Base-by-base conservation (phyloP, 805 yeast genomes). In the Candida krabiensis region DNA sequence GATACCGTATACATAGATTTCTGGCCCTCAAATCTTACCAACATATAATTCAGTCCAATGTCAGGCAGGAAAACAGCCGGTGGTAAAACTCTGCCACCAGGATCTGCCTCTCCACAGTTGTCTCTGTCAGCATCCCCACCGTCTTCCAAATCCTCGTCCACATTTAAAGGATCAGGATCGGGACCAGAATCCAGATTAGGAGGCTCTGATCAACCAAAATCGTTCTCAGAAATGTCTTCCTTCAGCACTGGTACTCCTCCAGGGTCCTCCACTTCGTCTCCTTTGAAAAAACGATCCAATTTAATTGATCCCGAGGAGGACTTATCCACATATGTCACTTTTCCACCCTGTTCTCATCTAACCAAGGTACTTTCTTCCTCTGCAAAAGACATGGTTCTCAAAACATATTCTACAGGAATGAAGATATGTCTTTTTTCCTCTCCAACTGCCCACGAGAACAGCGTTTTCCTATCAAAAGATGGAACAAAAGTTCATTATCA, bases 341-440 rank as follows among this genome's bases (percentile, higher is more conserved):
- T 72, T 38, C 64, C 64, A 16, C 67, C 80, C 0, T 78, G 84
- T 54, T 54, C 63, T 8, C 84, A 78, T 52, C 56, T 78, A 29
- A 51, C 55, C 13, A 64, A 71, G 39, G 78, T 76, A 5, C 57
- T 78, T 30, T 64, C 62, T 9, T 68, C 80, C 19, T 66, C 66
- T 33, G 79, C 81, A 8, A 62, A 61, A 35, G 76, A 72, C 3
- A 69, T 70, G 12, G 77, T 77, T 7, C 52, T 74, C 43, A 60
- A 61, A 37, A 75, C 80, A 1, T 78, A 77, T 50, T 61, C 63
- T 31, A 75, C 76, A 40, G 81, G 77, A 2, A 68, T 76, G 41
- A 71, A 67, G 28, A 66, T 78, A 8, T 64, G 74, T 17, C 53
- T 65, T 2, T 30, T 63, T 26, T 48, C 60, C 3, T 48, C 51